Percentiles rank a stretch among this genome's conserved stretches.
Evolutionary conservation across 2,329 filamentous ascomycete genomes (phyloP).

Genomic region (Alternaria brassicae): DNA sequence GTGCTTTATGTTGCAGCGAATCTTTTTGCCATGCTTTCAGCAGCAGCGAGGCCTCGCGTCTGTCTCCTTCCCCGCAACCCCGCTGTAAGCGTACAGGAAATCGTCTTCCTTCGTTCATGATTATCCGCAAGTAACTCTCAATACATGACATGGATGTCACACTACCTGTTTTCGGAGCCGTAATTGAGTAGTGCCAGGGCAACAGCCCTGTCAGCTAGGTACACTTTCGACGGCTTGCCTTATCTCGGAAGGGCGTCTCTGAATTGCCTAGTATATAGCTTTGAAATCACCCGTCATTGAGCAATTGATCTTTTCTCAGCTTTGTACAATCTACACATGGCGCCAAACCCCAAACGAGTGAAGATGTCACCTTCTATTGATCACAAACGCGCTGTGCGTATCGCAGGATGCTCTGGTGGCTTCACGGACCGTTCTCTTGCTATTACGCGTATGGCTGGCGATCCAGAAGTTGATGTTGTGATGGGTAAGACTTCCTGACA

Average conservation of each 20-base stretch:
- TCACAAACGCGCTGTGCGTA: conserved; percentile 39
- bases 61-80: conserved; percentile 3
- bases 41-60: background rate
- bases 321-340: background rate
- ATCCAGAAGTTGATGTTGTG: conserved; percentile 37
- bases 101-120: conserved; percentile 2
- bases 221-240: background rate
- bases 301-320: background rate
- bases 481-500: conserved; percentile 23
- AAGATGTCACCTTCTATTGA: conserved; percentile 21
- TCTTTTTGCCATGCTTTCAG: background rate
- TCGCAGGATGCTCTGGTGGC: conserved; percentile 49
- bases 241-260: conserved; percentile 6
- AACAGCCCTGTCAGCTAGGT: conserved; percentile 12
- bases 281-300: background rate
- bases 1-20: no score
- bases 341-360: conserved; percentile 12
- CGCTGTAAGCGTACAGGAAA: background rate
- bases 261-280: conserved; percentile 21
- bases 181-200: conserved; percentile 12
- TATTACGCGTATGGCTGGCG: conserved; percentile 41
- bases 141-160: conserved; percentile 8
- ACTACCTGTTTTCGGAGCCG: background rate
- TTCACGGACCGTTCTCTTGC: conserved; percentile 51
- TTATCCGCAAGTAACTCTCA: conserved; percentile 10